Conservation (phyloP, 1,284 basidiomycete genomes). For the Cerioporus squamosus region DNA sequence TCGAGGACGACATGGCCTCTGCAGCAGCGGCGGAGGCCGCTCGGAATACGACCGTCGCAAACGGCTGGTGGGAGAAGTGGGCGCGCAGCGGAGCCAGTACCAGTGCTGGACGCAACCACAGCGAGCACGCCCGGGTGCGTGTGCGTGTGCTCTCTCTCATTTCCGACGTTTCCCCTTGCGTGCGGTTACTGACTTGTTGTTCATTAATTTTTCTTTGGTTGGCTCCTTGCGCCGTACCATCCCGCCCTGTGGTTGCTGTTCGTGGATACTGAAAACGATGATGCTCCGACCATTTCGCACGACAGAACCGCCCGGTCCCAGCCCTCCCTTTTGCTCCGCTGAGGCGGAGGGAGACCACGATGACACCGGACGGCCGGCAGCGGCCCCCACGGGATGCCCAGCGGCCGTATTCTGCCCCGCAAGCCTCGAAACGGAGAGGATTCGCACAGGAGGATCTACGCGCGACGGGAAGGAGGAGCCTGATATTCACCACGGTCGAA, state of each 20-base stretch:
- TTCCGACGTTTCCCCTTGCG: conserved; percentile 21
- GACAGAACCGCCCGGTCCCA: conserved; percentile 10
- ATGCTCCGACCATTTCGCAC: neutral
- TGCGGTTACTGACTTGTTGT: neutral
- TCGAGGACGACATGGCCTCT: conserved; percentile 13
- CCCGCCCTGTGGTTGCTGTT: neutral
- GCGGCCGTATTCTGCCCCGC: conserved; percentile 26
- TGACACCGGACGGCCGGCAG: conserved; percentile 47
- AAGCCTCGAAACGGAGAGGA: conserved; percentile 24
- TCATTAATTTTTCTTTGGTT: neutral
- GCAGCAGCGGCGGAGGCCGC: conserved; percentile 30
- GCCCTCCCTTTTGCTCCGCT: conserved; percentile 35
- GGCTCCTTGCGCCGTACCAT: neutral
- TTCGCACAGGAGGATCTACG: conserved; percentile 27
- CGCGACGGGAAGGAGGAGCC: conserved; percentile 27
- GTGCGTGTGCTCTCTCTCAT: conserved; percentile 16
- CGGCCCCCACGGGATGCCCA: conserved; percentile 20
- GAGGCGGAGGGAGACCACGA: conserved; percentile 50
- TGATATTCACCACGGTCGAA: conserved; percentile 23
- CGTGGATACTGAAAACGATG: neutral
- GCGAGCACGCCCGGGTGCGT: conserved; percentile 29
- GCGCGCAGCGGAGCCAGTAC: conserved; percentile 31
- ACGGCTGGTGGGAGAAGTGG: conserved; percentile 67
- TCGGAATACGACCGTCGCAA: conserved; percentile 48
- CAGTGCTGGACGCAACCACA: conserved; percentile 1